These are phyloP conservation scores for Mycosphaerella sp. DNA, from an alignment of 2,329 filamentous ascomycete genomes.

Conservation along the genomic window DNA sequence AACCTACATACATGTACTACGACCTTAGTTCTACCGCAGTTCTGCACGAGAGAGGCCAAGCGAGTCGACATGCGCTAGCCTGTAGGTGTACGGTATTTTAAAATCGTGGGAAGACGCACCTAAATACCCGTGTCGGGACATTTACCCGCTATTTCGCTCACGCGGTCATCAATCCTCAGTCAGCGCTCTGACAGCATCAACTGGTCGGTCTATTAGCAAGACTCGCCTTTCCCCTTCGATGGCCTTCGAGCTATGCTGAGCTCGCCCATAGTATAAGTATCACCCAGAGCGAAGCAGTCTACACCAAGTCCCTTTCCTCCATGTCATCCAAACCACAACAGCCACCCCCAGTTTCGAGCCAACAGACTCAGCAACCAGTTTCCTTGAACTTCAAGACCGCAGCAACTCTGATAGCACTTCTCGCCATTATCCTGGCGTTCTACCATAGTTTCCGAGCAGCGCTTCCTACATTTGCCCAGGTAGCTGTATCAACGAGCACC, in stretches of 20 bases:
- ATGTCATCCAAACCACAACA: slow-evolving; percentile 25
- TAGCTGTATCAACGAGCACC: slow-evolving; percentile 8
- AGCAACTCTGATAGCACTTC: slow-evolving; percentile 31
- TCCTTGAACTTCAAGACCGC: slow-evolving; percentile 25
- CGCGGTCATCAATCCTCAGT: slow-evolving; percentile 9
- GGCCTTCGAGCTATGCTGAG: slow-evolving; percentile 10
- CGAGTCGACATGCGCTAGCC: too few species aligned
- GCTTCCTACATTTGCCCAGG: slow-evolving; percentile 28
- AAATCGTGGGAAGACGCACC: neutral
- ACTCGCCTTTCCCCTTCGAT: neutral
- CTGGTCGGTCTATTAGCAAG: too few species aligned
- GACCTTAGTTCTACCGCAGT: too few species aligned
- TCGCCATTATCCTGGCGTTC: slow-evolving; percentile 45
- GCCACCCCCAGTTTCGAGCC: neutral
- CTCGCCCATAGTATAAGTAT: slow-evolving; percentile 18
- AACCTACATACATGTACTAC: too few species aligned
- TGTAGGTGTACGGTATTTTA: too few species aligned
- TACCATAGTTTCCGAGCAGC: slow-evolving; percentile 37
- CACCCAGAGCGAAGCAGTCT: neutral
- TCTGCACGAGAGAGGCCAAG: too few species aligned
- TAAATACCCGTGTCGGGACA: neutral
- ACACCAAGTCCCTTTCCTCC: neutral
- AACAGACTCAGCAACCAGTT: slow-evolving; percentile 5
- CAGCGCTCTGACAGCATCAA: slow-evolving; percentile 9
- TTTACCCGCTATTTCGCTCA: neutral